Evolutionary conservation across 108 stramenopile genomes (phyloP), one percentile per base, ranked within the genome.

Genomic region (Epipyxis sp.): DNA sequence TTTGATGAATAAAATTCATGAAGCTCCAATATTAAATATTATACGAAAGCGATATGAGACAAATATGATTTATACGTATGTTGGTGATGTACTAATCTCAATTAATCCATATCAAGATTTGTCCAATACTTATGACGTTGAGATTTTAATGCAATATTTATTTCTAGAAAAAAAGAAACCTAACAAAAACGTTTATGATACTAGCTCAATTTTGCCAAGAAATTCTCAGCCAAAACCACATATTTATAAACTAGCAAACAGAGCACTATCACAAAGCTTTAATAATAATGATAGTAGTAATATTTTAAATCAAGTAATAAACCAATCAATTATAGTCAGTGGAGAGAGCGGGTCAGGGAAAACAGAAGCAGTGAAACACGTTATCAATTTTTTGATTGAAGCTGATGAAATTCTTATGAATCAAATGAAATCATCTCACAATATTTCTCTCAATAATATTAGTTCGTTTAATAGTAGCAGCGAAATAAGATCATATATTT

Each of bases 61-160:
- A 29, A 81, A 86, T 41, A 59, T 79, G 62, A 99, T 99, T 79
- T 99, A 99, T 85, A 99, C 99, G 2, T 97, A 92, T 94, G 97
- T 94, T 13, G 96, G 97, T 25, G 94, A 97, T 40, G 94, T 99
- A 34, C 83, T 99, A 69, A 99, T 99, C 85, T 95, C 96, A 44
- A 93, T 99, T 39, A 99, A 99, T 81, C 99, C 99, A 29, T 90
- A 88, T 88, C 74, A 81, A 61, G 79, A 80, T 40, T 92, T 94
- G 89, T 89, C 89, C 6, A 76, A 77, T 41, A 43, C 89, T 40
- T 90, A 90, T 86, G 69, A 69, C 29, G 77, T 32, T 65, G 30
- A 16, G 34, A 13, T 50, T 13, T n/a, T n/a, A n/a, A 57, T 20
- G 16, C 54, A 25, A 20, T 57, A 57, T 25, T 13, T 32, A 10